Percentiles rank a stretch among this genome's conserved stretches.
phyloP scores from a whole-genome alignment of 2,329 filamentous ascomycete species.

The Alternaria tenuissima region DNA sequence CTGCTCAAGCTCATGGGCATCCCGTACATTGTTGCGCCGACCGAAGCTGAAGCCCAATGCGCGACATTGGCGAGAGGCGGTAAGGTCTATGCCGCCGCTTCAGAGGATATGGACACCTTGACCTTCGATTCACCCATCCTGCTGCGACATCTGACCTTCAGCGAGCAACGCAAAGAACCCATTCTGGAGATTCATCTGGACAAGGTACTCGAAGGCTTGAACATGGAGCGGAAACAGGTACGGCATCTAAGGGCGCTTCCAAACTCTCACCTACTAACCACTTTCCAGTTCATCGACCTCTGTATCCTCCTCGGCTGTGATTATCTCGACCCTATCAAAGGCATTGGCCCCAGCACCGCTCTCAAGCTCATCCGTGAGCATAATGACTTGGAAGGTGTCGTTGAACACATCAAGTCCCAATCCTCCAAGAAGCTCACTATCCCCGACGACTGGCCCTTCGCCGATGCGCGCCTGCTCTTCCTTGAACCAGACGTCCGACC shows the following conservation, averaged over 20 bases:
- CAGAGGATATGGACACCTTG: slow-evolving; percentile 98
- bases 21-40: slow-evolving; percentile 92
- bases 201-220: slow-evolving; percentile 83
- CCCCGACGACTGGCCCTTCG: slow-evolving; percentile 96
- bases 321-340: slow-evolving; percentile 95
- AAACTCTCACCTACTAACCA: slow-evolving; percentile 10
- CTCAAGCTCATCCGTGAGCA: slow-evolving; percentile 94
- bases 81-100: slow-evolving; percentile 96
- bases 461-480: slow-evolving; percentile 91
- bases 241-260: slow-evolving; percentile 17
- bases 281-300: slow-evolving; percentile 85
- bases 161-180: slow-evolving; percentile 95
- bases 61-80: slow-evolving; percentile 86
- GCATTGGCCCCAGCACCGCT: slow-evolving; percentile 89
- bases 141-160: slow-evolving; percentile 92
- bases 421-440: slow-evolving; percentile 74
- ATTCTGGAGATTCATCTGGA: slow-evolving; percentile 94
- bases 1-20: slow-evolving; percentile 95
- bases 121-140: slow-evolving; percentile 94
- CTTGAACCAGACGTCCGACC: slow-evolving; percentile 86
- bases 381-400: slow-evolving; percentile 84
- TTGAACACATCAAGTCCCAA: slow-evolving; percentile 80
- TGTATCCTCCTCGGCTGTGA: slow-evolving; percentile 98
- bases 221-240: slow-evolving; percentile 88
- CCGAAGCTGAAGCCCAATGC: slow-evolving; percentile 97